These are phyloP conservation scores for Dichotomopilus funicola DNA, from an alignment of 2,329 filamentous ascomycete genomes.

Conservation along the genomic window DNA sequence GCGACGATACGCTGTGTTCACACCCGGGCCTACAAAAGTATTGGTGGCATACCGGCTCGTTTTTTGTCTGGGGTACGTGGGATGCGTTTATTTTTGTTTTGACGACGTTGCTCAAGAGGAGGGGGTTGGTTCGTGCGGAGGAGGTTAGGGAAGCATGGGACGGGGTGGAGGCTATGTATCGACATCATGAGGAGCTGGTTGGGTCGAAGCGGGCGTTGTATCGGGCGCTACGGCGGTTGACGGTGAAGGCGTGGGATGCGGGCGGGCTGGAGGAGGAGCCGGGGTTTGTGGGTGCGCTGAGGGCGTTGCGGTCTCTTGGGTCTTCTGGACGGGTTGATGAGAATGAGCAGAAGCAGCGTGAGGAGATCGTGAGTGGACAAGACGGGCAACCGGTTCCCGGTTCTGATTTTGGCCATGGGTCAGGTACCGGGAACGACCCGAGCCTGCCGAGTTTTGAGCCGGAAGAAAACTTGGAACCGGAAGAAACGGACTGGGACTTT, in stretches of 20 bases:
- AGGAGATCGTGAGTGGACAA: no score
- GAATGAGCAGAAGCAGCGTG: no score
- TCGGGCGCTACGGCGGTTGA: neutral
- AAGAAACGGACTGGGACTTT: neutral
- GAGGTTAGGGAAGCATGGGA: neutral
- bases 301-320: neutral
- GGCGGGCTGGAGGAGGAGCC: neutral
- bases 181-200: neutral
- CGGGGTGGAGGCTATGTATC: neutral
- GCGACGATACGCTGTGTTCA: neutral
- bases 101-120: neutral
- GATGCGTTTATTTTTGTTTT: constrained; percentile 8
- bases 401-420: neutral
- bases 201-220: neutral
- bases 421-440: neutral
- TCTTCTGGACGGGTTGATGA: neutral
- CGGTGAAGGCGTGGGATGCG: neutral
- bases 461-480: neutral
- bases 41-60: neutral
- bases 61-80: constrained; percentile 4
- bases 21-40: neutral
- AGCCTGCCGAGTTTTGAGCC: neutral
- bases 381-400: no score
- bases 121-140: no score
- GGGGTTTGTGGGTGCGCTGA: neutral